phyloP scores from a whole-genome alignment of 2,329 filamentous ascomycete genomes.

The Sclerotinia borealis region DNA sequence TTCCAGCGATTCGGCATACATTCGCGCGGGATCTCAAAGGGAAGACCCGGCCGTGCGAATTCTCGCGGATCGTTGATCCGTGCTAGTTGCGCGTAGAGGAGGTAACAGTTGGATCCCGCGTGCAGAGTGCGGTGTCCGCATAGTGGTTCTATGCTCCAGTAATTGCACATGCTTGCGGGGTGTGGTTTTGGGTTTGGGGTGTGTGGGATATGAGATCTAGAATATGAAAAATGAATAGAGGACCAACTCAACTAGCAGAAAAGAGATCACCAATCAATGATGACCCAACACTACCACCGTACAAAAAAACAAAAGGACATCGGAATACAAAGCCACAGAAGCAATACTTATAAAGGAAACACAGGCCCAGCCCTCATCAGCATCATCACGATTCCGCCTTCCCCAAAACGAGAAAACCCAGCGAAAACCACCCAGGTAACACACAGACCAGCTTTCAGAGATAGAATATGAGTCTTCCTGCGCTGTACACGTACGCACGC shows the following conservation, averaged over 20 bases:
- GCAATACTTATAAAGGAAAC: slow-evolving; percentile 6
- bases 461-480: slow-evolving; percentile 9
- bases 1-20: slow-evolving; percentile 27
- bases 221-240: not conserved
- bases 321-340: not conserved
- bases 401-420: not conserved
- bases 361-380: not conserved
- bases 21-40: slow-evolving; percentile 26
- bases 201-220: not conserved
- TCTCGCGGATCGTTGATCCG: slow-evolving; percentile 30
- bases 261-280: not conserved
- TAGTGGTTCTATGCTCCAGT: slow-evolving; percentile 24
- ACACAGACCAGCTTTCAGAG: not conserved
- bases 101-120: slow-evolving; percentile 28
- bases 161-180: slow-evolving; percentile 27
- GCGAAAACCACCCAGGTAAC: slow-evolving; percentile 36
- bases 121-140: slow-evolving; percentile 29
- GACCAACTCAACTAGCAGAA: slow-evolving; percentile 10
- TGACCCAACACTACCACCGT: not conserved
- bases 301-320: not conserved
- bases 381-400: too few relatives aligned
- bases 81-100: slow-evolving; percentile 30
- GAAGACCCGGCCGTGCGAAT: slow-evolving; percentile 15
- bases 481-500: too few relatives aligned
- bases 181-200: too few relatives aligned